Evolutionary conservation across 768 basidiomycete genomes (phyloP).

Genomic region (Podaxis sp.): DNA sequence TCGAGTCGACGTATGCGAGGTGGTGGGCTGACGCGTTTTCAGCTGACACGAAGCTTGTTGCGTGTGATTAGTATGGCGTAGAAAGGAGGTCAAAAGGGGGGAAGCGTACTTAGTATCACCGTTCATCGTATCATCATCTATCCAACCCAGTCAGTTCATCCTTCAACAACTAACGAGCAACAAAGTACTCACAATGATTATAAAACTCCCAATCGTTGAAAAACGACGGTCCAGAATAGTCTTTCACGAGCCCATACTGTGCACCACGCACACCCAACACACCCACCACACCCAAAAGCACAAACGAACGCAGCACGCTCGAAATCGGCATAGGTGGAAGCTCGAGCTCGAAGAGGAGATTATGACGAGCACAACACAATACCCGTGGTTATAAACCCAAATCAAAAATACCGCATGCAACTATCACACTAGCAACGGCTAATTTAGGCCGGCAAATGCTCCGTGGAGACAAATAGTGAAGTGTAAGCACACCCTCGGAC

Average conservation of each 20-base stretch:
- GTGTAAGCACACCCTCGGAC: too few species aligned
- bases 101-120: not conserved
- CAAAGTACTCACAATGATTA: not conserved
- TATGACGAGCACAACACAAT: too few species aligned
- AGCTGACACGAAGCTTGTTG: constrained; percentile 5
- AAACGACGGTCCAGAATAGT: constrained; percentile 22
- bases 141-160: not conserved
- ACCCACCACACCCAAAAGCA: not conserved
- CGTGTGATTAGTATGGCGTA: not conserved
- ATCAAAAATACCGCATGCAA: too few species aligned
- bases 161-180: not conserved
- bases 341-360: too few species aligned
- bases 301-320: not conserved
- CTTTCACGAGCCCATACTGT: constrained; percentile 18
- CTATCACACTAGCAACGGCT: too few species aligned
- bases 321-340: too few species aligned
- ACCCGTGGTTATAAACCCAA: too few species aligned
- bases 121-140: constrained; percentile 7
- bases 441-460: too few species aligned
- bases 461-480: too few species aligned
- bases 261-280: not conserved
- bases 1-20: constrained; percentile 47
- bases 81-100: not conserved
- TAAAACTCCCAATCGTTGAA: constrained; percentile 24
- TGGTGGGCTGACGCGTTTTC: constrained; percentile 1